Conservation (phyloP, 2,329 filamentous ascomycete species). For the Beauveria sp. region DNA sequence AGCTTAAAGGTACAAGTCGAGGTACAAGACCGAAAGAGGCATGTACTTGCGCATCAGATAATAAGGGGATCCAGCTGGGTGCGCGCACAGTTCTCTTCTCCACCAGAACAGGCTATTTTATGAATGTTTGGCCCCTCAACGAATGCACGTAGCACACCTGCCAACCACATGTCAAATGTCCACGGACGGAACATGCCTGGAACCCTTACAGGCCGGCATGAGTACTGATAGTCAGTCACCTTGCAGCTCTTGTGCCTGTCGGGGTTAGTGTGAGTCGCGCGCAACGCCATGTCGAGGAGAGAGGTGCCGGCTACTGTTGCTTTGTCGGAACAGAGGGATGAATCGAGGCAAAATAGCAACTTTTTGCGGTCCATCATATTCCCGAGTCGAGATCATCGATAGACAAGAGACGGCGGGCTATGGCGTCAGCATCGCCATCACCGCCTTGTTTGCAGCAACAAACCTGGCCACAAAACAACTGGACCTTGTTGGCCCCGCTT, state of each 20-base stretch:
- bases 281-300: neutral
- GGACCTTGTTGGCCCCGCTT: neutral
- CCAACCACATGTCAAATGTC: neutral
- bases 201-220: neutral
- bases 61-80: neutral
- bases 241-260: neutral
- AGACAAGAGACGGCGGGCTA: too few relatives aligned
- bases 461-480: neutral
- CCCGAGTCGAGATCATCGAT: too few relatives aligned
- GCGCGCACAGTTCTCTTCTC: neutral
- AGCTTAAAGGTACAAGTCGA: neutral
- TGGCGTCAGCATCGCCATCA: neutral
- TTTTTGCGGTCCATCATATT: too few relatives aligned
- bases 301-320: neutral
- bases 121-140: too few relatives aligned
- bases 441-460: neutral
- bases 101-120: neutral
- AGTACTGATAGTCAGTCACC: too few relatives aligned
- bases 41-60: conserved; percentile 9
- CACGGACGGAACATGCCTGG: neutral
- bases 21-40: conserved; percentile 4
- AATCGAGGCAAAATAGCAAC: neutral
- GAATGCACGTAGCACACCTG: neutral
- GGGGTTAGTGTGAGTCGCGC: neutral
- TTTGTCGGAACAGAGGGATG: neutral